Percentiles rank a stretch among this genome's conserved stretches.
Conservation (phyloP, 2,329 filamentous ascomycete species). For the Graphilbum ipis-grandicollis region DNA sequence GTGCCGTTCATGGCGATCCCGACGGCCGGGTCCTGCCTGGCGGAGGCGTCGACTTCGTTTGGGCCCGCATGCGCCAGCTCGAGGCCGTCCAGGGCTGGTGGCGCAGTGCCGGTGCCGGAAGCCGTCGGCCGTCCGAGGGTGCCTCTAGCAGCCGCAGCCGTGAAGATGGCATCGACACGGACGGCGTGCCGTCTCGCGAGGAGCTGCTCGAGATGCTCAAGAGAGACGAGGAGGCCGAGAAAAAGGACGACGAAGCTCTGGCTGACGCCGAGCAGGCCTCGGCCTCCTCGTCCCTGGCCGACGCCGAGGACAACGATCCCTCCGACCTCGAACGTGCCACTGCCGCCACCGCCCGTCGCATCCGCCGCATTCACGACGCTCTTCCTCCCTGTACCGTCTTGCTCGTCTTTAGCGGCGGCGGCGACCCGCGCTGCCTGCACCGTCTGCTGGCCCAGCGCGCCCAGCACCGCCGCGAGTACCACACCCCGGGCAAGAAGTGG, state of each 20-base stretch:
- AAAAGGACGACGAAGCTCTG: not conserved
- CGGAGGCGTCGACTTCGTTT: slow-evolving; percentile 49
- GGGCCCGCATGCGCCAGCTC: slow-evolving; percentile 47
- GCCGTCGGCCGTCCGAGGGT: slow-evolving; percentile 14
- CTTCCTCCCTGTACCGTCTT: slow-evolving; percentile 49
- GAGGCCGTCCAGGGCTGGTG: slow-evolving; percentile 51
- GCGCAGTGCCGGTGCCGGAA: slow-evolving; percentile 32
- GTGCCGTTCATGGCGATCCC: slow-evolving; percentile 40
- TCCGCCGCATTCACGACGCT: slow-evolving; percentile 36
- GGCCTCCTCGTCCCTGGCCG: not conserved
- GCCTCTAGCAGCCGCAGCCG: no score
- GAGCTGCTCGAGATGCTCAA: slow-evolving; percentile 6
- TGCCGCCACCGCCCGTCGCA: slow-evolving; percentile 25
- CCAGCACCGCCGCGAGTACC: slow-evolving; percentile 47
- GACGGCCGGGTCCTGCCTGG: slow-evolving; percentile 38
- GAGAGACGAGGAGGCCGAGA: slow-evolving; percentile 1
- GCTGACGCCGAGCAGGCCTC: not conserved
- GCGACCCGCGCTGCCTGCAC: slow-evolving; percentile 50
- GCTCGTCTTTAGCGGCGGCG: slow-evolving; percentile 47
- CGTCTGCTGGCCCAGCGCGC: slow-evolving; percentile 41
- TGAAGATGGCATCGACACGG: no score
- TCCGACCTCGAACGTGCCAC: slow-evolving; percentile 27
- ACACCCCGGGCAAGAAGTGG: slow-evolving; percentile 45
- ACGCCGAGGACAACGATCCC: not conserved
- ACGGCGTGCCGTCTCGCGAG: slow-evolving; percentile 16